Evolutionary conservation across 371 early-diverging fungal species (phyloP), one percentile per base, ranked within the genome.

Genomic region (Sanchytrium tribonematis): DNA sequence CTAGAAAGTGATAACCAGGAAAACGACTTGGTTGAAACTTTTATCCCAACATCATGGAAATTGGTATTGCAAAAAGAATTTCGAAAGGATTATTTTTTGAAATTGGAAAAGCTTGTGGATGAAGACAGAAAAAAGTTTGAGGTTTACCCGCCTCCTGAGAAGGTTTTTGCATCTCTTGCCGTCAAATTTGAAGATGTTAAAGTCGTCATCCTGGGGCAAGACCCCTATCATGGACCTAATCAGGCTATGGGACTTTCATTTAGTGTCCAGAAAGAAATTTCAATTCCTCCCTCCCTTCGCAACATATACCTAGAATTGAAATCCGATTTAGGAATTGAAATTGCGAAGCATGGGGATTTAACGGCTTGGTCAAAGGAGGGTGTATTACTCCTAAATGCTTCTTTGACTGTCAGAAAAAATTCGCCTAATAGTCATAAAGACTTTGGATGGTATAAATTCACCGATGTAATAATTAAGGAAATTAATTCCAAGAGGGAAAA

Each of bases 231-330:
- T 74, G 85, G 86, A 22, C 78, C 76, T 12, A 81, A 82, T 66
- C 97, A 98, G 75, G 98, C 98, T 1, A 93, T 88, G 74, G 98
- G 91, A 31, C 71, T 80, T 22, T 70, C 74, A 22, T 78, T 79
- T 70, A 31, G 29, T 28, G 97, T 97, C 31, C 77, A 80, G 28
- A 82, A 83, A 67, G 88, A 87, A 1, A 84, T 88, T 0, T 74
- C 72, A 1, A 73, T 78, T 0, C 98, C 98, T 30, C 97, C 96
- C 1, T 92, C 93, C 1, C 82, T 98, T 22, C 75, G 78, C 31
- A 98, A 98, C 78, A 97, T 98, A 74, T 95, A 84, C 78, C 85
- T 85, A 73, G 91, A 87, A 66, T 74, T 98, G 22, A 74, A 83
- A 66, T 75, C 69, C 1, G 90, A 90, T 71, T 83, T 83, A 66